phyloP scores from a whole-genome alignment of 192 early-diverging fungal genomes.

The Cladochytrium replicatum region DNA sequence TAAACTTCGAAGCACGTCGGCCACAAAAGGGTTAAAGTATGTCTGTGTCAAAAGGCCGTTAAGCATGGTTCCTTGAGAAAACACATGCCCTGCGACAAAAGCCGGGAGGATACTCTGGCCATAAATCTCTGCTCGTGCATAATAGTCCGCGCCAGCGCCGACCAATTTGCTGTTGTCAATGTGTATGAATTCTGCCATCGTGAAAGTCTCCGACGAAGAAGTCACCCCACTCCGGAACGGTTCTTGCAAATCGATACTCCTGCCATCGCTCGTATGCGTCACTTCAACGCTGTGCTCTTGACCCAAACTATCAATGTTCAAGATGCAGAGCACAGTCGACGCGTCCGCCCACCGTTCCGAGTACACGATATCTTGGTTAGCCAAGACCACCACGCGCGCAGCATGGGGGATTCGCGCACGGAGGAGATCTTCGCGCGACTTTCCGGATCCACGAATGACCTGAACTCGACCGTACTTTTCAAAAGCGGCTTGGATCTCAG shows the following conservation, averaged over 20 bases:
- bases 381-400: conserved; percentile 43
- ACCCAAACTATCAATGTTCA: conserved; percentile 56
- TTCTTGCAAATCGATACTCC: neutral
- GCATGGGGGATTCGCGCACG: conserved; percentile 46
- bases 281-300: conserved; percentile 25
- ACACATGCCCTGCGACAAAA: conserved; percentile 65
- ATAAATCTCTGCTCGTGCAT: conserved; percentile 5
- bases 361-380: conserved; percentile 19
- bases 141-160: conserved; percentile 49
- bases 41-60: conserved; percentile 63
- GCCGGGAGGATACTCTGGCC: conserved; percentile 57
- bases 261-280: conserved; percentile 23
- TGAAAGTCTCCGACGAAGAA: conserved; percentile 33
- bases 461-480: conserved; percentile 39
- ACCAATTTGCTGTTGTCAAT: conserved; percentile 67
- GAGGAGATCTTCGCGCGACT: conserved; percentile 48
- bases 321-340: conserved; percentile 47
- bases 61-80: conserved; percentile 56
- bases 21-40: conserved; percentile 55
- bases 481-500: conserved; percentile 26
- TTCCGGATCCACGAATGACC: conserved; percentile 45
- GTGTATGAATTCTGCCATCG: conserved; percentile 63
- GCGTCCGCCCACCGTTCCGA: conserved; percentile 50
- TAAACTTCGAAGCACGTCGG: conserved; percentile 45
- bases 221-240: no score